Evolutionary conservation across 345 rosid species (phyloP).

Genomic region (Cardamine chenopodiifolia): DNA sequence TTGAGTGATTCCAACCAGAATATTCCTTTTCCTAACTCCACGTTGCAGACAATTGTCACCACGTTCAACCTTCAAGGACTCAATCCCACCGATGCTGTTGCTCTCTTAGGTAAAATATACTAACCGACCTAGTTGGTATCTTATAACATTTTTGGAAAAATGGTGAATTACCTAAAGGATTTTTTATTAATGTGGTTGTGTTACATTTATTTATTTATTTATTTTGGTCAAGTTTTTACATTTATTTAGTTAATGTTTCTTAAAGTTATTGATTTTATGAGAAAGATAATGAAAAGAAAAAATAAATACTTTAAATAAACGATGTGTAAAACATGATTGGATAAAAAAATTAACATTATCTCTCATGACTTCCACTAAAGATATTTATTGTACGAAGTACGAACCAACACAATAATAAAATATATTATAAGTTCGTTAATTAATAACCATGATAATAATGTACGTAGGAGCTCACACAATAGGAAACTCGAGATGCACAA

Average conservation of each 20-base stretch:
- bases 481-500: constrained; percentile 59
- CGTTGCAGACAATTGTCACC: constrained; percentile 58
- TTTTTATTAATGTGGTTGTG: not conserved
- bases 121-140: not conserved
- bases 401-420: too few species aligned
- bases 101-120: constrained; percentile 65
- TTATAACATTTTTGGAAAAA: not conserved
- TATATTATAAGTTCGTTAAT: not conserved
- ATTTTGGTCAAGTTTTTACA: too few species aligned
- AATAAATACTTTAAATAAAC: too few species aligned
- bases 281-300: too few species aligned
- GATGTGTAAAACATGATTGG: too few species aligned
- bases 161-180: not conserved
- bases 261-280: not conserved
- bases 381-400: too few species aligned
- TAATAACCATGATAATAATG: constrained; percentile 12
- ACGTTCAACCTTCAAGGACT: constrained; percentile 74
- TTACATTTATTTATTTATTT: too few species aligned
- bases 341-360: too few species aligned
- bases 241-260: not conserved
- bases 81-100: constrained; percentile 65
- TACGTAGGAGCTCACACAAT: constrained; percentile 65
- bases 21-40: constrained; percentile 74
- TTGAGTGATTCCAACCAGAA: constrained; percentile 56
- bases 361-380: too few species aligned